Conservation (phyloP, 2,329 filamentous ascomycete genomes). For the Rhexocercosporidium sp. region DNA sequence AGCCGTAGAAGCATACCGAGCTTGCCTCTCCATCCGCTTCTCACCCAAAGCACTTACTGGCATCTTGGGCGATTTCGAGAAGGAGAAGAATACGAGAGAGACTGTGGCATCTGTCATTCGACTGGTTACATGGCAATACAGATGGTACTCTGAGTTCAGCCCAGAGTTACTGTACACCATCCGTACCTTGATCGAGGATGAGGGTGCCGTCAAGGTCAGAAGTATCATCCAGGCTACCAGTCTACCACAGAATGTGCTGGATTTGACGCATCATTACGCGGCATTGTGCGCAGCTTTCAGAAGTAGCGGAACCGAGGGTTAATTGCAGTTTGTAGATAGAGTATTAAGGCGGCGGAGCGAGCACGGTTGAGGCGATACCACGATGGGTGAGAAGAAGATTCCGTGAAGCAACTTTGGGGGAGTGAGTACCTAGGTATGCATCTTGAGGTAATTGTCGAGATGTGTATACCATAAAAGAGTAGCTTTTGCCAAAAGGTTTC, state of each 20-base stretch:
- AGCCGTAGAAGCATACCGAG: conserved; percentile 89
- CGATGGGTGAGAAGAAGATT: background rate
- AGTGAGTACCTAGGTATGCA: background rate
- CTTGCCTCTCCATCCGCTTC: conserved; percentile 86
- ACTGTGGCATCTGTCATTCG: conserved; percentile 86
- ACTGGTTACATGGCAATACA: conserved; percentile 96
- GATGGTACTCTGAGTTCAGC: conserved; percentile 99
- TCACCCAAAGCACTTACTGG: conserved; percentile 91
- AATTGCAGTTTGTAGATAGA: background rate
- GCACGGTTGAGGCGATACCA: background rate
- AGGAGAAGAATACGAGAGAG: conserved; percentile 77
- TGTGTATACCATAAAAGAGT: conserved; percentile 1
- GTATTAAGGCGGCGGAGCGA: background rate
- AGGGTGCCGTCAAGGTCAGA: conserved; percentile 94
- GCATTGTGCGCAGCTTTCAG: conserved; percentile 93
- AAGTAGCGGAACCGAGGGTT: conserved; percentile 70
- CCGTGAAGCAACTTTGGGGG: background rate
- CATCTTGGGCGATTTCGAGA: conserved; percentile 80
- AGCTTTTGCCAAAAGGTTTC: background rate
- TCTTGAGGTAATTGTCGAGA: background rate
- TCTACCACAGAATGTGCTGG: conserved; percentile 88
- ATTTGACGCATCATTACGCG: conserved; percentile 95
- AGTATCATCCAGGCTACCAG: conserved; percentile 97
- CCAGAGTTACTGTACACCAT: conserved; percentile 87
- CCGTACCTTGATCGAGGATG: conserved; percentile 92